Evolutionary conservation across 177 flowering plant genomes (phyloP).

Genomic region (Tripterygium wilfordii): DNA sequence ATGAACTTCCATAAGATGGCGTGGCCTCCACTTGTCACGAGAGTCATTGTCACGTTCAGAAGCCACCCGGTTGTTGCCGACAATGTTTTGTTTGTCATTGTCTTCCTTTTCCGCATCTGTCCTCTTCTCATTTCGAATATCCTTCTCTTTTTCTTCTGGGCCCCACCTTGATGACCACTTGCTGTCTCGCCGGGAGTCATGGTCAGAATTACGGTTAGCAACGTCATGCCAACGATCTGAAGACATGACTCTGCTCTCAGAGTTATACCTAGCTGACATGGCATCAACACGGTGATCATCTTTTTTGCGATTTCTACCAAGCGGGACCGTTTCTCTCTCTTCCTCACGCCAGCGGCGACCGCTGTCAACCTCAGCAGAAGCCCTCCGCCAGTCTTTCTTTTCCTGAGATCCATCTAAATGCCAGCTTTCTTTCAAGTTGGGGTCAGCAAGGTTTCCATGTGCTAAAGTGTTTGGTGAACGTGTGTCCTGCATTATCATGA

Average conservation of each 20-base stretch:
- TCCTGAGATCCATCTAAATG: constrained; percentile 80
- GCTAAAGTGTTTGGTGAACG: constrained; percentile 49
- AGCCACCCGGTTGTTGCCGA: constrained; percentile 31
- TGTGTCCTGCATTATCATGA: constrained; percentile 54
- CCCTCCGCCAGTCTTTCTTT: constrained; percentile 82
- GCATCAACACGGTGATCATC: constrained; percentile 67
- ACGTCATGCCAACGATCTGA: constrained; percentile 82
- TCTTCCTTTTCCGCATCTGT: constrained; percentile 44
- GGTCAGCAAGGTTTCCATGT: constrained; percentile 47
- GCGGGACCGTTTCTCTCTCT: constrained; percentile 88
- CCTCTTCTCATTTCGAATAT: constrained; percentile 62
- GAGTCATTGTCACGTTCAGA: constrained; percentile 53
- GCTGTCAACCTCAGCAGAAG: constrained; percentile 53
- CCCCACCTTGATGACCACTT: constrained; percentile 60
- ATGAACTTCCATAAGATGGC: constrained; percentile 75
- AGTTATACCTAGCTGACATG: constrained; percentile 37
- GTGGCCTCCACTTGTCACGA: constrained; percentile 34
- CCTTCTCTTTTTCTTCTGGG: constrained; percentile 81
- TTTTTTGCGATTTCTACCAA: constrained; percentile 84
- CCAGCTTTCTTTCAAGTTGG: constrained; percentile 73
- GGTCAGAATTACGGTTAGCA: constrained; percentile 48
- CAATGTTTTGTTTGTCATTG: constrained; percentile 47
- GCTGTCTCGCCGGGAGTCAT: constrained; percentile 74
- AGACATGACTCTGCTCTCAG: constrained; percentile 50
- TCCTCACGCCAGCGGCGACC: constrained; percentile 97